phyloP scores from a whole-genome alignment of 2,329 filamentous ascomycete genomes.

The Alternaria infectoria region DNA sequence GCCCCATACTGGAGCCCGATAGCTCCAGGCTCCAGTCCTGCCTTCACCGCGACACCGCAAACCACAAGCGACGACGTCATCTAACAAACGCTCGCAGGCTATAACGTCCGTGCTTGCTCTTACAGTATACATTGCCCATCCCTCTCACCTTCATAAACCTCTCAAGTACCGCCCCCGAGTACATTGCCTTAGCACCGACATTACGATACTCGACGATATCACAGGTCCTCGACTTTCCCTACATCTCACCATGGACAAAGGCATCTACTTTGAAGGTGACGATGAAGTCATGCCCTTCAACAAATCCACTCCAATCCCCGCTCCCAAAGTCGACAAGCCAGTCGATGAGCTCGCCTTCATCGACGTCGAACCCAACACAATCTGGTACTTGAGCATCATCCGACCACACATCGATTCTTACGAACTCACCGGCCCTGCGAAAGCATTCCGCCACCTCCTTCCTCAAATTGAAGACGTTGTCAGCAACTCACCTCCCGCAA shows the following conservation, averaged over 20 bases:
- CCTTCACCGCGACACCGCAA: not conserved
- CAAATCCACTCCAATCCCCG: not conserved
- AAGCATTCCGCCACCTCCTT: slow-evolving; percentile 24
- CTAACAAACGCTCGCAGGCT: slow-evolving; percentile 1
- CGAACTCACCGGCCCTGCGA: slow-evolving; percentile 24
- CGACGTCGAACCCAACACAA: slow-evolving; percentile 7
- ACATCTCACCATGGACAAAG: slow-evolving; percentile 13
- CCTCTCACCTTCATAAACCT: not conserved
- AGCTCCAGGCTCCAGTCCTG: no score
- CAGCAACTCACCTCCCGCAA: slow-evolving; percentile 25
- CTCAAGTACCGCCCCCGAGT: not conserved
- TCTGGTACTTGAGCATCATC: slow-evolving; percentile 34
- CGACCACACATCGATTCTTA: slow-evolving; percentile 29
- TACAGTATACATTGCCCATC: not conserved
- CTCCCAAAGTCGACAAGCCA: slow-evolving; percentile 9
- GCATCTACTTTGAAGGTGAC: slow-evolving; percentile 12
- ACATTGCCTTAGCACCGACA: not conserved
- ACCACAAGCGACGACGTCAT: not conserved
- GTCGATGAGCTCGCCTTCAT: slow-evolving; percentile 19
- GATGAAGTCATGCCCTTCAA: not conserved
- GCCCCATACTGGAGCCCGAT: not conserved
- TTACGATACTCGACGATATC: not conserved
- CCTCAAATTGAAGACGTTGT: slow-evolving; percentile 16
- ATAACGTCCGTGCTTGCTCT: not conserved
- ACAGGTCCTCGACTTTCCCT: not conserved